These are phyloP conservation scores for Acer saccharum DNA, from an alignment of 345 rosid genomes.

Conservation along the genomic window DNA sequence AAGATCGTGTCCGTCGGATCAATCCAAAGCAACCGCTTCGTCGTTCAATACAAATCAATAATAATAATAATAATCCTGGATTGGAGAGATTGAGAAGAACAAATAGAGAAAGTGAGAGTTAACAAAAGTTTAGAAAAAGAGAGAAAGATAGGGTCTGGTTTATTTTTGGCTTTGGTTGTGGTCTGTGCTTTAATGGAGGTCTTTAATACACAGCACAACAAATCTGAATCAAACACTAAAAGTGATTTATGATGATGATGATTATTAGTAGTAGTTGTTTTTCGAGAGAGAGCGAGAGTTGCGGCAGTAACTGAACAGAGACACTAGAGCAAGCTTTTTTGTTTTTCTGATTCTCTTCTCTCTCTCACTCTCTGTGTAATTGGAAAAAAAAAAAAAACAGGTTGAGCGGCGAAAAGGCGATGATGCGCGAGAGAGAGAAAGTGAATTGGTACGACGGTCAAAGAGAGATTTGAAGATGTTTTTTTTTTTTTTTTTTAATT, in stretches of 20 bases:
- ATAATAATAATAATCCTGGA: neutral
- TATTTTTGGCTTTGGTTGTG: neutral
- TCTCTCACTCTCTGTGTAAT: neutral
- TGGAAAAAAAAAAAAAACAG: slow-evolving; percentile 5
- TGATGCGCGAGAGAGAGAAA: slow-evolving; percentile 6
- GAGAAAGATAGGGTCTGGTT: neutral
- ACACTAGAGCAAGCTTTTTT: neutral
- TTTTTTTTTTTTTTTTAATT: neutral
- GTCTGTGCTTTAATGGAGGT: neutral
- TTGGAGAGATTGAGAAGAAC: slow-evolving; percentile 1
- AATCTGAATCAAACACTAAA: neutral
- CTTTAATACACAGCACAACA: neutral
- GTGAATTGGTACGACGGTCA: slow-evolving; percentile 42
- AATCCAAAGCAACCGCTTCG: slow-evolving; percentile 3
- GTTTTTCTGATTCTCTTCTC: neutral
- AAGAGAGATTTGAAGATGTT: slow-evolving; percentile 37
- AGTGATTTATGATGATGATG: neutral
- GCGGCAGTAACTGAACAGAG: neutral
- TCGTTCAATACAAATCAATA: neutral
- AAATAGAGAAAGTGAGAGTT: slow-evolving; percentile 11
- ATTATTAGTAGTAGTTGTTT: neutral
- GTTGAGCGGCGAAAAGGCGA: slow-evolving; percentile 31
- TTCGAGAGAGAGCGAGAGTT: too few species aligned
- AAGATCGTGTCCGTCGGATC: slow-evolving; percentile 48
- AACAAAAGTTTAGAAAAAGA: neutral